These are phyloP conservation scores for Thymus quinquecostatus DNA, from an alignment of 257 asterid genomes.

Conservation along the genomic window DNA sequence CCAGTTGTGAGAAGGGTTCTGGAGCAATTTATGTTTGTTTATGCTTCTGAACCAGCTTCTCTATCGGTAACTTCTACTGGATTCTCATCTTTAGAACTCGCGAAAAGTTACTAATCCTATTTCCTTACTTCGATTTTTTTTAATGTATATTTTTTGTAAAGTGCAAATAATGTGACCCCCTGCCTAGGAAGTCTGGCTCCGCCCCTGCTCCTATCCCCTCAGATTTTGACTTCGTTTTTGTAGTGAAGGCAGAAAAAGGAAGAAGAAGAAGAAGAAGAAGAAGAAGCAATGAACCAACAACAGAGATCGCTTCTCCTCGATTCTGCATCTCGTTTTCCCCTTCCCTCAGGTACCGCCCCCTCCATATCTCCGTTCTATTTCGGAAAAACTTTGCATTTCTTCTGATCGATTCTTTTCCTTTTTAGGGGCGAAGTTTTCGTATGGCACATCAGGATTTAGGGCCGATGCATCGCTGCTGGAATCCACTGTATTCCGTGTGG, in stretches of 20 bases:
- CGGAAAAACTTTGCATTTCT: not conserved
- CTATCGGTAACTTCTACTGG: no score
- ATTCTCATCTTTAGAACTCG: no score
- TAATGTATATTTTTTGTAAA: no score
- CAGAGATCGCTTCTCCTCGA: constrained; percentile 58
- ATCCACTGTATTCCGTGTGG: constrained; percentile 82
- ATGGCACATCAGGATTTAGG: constrained; percentile 94
- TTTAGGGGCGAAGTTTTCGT: constrained; percentile 67
- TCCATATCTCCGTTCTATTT: not conserved
- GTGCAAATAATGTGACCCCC: no score
- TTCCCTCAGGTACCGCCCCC: constrained; percentile 54
- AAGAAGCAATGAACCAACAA: constrained; percentile 44
- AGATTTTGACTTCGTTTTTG: not conserved
- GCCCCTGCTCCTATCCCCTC: not conserved
- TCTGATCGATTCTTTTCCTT: not conserved
- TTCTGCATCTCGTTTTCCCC: constrained; percentile 50
- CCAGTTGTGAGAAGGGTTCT: no score
- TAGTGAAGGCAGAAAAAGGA: no score
- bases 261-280: not conserved
- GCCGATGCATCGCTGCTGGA: constrained; percentile 69
- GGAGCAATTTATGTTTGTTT: no score
- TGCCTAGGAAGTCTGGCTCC: no score
- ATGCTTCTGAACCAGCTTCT: no score
- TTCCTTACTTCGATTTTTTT: no score
- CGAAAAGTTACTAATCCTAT: no score